These are phyloP conservation scores for Caloboletus firmus DNA, from an alignment of 1,284 basidiomycete species.

Conservation along the genomic window DNA sequence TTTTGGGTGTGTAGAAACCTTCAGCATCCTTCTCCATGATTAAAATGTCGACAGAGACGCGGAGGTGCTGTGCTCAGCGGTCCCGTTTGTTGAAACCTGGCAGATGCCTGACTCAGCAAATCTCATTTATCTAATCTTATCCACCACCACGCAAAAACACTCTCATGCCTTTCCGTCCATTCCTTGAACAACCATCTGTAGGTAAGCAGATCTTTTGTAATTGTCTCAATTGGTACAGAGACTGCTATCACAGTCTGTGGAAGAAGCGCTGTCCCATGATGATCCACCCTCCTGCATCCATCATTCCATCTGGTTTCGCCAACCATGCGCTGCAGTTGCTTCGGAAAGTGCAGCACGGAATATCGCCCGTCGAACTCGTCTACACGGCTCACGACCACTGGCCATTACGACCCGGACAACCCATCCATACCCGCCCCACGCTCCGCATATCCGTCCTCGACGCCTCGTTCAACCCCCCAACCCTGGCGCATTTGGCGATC, in stretches of 20 bases:
- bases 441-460: constrained; percentile 74
- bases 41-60: constrained; percentile 9
- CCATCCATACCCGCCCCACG: constrained; percentile 15
- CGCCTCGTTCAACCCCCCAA: constrained; percentile 95
- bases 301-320: constrained; percentile 24
- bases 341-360: constrained; percentile 46
- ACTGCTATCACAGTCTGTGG: background rate
- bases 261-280: constrained; percentile 10
- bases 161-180: background rate
- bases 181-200: background rate
- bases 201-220: constrained; percentile 5
- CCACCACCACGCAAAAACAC: background rate
- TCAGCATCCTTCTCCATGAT: constrained; percentile 70
- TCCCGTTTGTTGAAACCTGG: background rate
- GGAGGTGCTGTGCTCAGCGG: background rate
- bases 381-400: constrained; percentile 54
- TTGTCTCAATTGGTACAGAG: background rate
- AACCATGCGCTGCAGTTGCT: constrained; percentile 37
- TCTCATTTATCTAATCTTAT: constrained; percentile 28
- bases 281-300: constrained; percentile 5
- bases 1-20: constrained; percentile 62
- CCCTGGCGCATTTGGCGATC: constrained; percentile 82
- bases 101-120: constrained; percentile 29
- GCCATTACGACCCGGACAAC: constrained; percentile 44
- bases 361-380: constrained; percentile 53